phyloP scores from a whole-genome alignment of 805 yeast species.

The Sungouiella thailandica region DNA sequence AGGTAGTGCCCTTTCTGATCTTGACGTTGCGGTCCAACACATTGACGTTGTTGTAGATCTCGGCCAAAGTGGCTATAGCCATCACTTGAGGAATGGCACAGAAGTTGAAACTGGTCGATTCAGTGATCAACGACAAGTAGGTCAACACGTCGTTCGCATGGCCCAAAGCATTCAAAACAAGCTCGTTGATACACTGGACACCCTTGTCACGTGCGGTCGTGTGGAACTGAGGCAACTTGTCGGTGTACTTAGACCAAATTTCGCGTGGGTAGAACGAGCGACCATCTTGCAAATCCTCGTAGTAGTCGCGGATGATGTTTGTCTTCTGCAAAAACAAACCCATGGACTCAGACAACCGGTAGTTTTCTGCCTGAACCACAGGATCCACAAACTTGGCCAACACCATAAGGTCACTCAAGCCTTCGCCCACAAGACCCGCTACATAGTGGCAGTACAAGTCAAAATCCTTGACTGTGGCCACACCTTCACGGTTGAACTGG shows the following conservation, averaged over 20 bases:
- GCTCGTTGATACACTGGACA: constrained; percentile 70
- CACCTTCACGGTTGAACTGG: constrained; percentile 73
- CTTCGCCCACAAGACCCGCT: constrained; percentile 97
- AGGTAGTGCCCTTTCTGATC: constrained; percentile 86
- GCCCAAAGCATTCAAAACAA: constrained; percentile 70
- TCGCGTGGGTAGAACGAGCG: constrained; percentile 96
- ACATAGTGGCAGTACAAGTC: constrained; percentile 94
- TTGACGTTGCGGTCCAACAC: constrained; percentile 73
- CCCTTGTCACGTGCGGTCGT: constrained; percentile 50
- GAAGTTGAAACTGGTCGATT: constrained; percentile 80
- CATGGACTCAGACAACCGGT: constrained; percentile 73
- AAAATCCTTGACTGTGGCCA: constrained; percentile 72
- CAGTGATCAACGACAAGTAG: constrained; percentile 71
- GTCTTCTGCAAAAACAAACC: constrained; percentile 94
- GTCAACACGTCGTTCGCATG: constrained; percentile 75
- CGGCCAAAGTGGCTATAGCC: constrained; percentile 93
- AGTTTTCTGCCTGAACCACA: constrained; percentile 43
- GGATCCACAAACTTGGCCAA: constrained; percentile 66
- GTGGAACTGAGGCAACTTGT: constrained; percentile 53
- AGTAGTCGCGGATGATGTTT: constrained; percentile 90
- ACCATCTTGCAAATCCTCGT: constrained; percentile 87
- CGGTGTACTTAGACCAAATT: constrained; percentile 82
- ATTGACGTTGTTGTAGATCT: constrained; percentile 73
- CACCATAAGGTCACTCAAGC: constrained; percentile 77
- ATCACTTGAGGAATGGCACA: constrained; percentile 98